Percentiles rank a stretch among this genome's conserved stretches.
Conservation (phyloP, 1,139 yeast genomes). For the Torulaspora pretoriensis region DNA sequence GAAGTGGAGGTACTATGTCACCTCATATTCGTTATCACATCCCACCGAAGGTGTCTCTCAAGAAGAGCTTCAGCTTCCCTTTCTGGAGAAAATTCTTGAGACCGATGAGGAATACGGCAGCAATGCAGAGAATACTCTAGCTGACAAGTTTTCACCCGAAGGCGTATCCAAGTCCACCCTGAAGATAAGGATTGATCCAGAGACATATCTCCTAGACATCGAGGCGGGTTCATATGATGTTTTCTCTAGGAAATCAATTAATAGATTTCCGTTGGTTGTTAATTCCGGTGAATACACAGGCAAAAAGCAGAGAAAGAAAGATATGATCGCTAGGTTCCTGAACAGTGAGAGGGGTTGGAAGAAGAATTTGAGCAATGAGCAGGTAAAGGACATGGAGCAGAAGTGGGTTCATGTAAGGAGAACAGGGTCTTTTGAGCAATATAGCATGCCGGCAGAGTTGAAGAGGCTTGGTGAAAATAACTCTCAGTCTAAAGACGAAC, state of each 20-base stretch:
- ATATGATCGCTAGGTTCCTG: conserved; percentile 21
- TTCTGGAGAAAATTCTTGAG: conserved; percentile 58
- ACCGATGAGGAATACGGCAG: conserved; percentile 41
- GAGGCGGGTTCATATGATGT: conserved; percentile 81
- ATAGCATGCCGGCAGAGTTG: neutral
- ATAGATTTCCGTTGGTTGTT: conserved; percentile 29
- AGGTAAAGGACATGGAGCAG: conserved; percentile 12
- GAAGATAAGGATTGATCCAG: conserved; percentile 74
- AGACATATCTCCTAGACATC: conserved; percentile 75
- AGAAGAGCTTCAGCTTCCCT: conserved; percentile 69
- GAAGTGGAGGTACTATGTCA: conserved; percentile 86
- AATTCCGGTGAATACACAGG: conserved; percentile 32
- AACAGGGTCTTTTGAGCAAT: conserved; percentile 17
- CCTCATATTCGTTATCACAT: conserved; percentile 88
- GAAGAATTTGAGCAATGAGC: conserved; percentile 16
- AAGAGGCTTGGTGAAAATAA: conserved; percentile 26
- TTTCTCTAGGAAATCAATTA: conserved; percentile 53
- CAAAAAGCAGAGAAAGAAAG: conserved; percentile 24
- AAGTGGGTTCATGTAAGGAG: conserved; percentile 13
- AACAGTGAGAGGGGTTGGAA: conserved; percentile 28
- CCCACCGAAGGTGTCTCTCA: conserved; percentile 97
- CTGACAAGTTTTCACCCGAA: conserved; percentile 42
- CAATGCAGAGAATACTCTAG: conserved; percentile 14
- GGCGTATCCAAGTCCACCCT: conserved; percentile 70
- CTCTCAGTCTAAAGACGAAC: conserved; percentile 20